phyloP scores from a whole-genome alignment of 345 rosid genomes.

The Camelina sativa region DNA sequence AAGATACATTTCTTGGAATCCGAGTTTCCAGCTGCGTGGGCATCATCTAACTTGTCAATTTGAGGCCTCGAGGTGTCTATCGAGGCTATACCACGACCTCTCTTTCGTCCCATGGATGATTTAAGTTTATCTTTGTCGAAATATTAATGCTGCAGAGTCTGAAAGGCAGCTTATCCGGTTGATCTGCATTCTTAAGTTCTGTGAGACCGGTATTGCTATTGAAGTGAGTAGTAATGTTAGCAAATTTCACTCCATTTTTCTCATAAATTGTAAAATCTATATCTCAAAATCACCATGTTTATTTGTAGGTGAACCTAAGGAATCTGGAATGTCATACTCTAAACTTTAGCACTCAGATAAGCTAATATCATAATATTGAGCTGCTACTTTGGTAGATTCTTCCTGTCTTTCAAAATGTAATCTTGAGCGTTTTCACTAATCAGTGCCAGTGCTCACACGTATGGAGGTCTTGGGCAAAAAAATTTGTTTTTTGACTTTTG shows the following conservation, averaged over 20 bases:
- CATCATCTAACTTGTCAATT: no score
- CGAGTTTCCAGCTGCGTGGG: no score
- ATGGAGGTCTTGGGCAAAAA: no score
- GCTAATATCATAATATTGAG: slow-evolving; percentile 38
- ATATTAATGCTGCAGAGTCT: no score
- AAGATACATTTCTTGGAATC: no score
- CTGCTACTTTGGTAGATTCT: slow-evolving; percentile 6
- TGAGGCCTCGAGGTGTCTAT: no score
- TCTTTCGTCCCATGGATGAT: no score
- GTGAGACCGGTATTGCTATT: slow-evolving; percentile 77
- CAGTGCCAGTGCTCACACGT: no score
- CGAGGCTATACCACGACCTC: no score
- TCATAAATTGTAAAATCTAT: slow-evolving; percentile 5
- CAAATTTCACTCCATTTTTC: neutral
- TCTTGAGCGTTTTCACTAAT: no score
- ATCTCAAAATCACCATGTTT: slow-evolving; percentile 1
- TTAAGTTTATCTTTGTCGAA: neutral
- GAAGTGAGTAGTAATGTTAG: slow-evolving; percentile 58
- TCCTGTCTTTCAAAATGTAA: slow-evolving; percentile 5
- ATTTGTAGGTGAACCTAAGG: slow-evolving; percentile 71
- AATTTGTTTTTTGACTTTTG: no score
- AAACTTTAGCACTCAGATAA: slow-evolving; percentile 61
- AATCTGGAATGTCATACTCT: slow-evolving; percentile 84
- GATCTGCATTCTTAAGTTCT: no score
- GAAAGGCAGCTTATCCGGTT: slow-evolving; percentile 88